Evolutionary conservation across 495 filamentous ascomycete genomes (phyloP).

Genomic region (Tuber brumale): DNA sequence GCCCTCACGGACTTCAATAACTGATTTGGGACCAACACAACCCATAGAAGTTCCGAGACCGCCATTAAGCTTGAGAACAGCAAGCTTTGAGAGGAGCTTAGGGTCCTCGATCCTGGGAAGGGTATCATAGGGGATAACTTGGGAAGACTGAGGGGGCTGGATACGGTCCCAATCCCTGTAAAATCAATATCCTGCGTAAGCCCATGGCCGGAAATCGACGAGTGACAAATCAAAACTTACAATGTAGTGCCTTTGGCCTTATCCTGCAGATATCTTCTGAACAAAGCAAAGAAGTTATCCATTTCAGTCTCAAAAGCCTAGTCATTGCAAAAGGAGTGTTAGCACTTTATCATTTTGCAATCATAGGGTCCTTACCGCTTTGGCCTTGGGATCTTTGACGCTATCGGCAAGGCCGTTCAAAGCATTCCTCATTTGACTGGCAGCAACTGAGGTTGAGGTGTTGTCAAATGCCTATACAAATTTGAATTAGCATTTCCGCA

Average conservation of each 20-base stretch:
- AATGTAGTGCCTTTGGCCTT: slow-evolving; percentile 94
- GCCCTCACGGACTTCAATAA: slow-evolving; percentile 99
- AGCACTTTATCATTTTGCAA: slow-evolving; percentile 8
- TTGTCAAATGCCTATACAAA: slow-evolving; percentile 85
- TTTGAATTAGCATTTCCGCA: slow-evolving; percentile 7
- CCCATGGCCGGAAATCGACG: background rate
- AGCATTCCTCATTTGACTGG: slow-evolving; percentile 97
- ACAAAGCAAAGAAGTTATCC: slow-evolving; percentile 99
- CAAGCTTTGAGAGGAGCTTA: slow-evolving; percentile 91
- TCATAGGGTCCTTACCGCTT: slow-evolving; percentile 57
- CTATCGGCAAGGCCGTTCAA: slow-evolving; percentile 87
- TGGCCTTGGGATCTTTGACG: slow-evolving; percentile 71
- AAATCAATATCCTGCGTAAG: background rate
- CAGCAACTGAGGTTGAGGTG: slow-evolving; percentile 94
- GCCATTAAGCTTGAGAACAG: slow-evolving; percentile 98
- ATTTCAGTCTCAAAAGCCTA: slow-evolving; percentile 92
- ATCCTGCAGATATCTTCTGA: slow-evolving; percentile 95
- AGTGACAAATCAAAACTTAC: slow-evolving; percentile 45
- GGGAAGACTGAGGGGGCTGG: slow-evolving; percentile 76
- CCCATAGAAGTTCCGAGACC: slow-evolving; percentile 99
- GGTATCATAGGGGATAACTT: slow-evolving; percentile 88
- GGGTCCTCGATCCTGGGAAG: slow-evolving; percentile 81
- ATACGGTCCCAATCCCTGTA: slow-evolving; percentile 87
- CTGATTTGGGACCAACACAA: slow-evolving; percentile 97
- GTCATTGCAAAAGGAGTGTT: slow-evolving; percentile 16